Evolutionary conservation across 768 basidiomycete species (phyloP).

Genomic region (Hygrophorus russula): DNA sequence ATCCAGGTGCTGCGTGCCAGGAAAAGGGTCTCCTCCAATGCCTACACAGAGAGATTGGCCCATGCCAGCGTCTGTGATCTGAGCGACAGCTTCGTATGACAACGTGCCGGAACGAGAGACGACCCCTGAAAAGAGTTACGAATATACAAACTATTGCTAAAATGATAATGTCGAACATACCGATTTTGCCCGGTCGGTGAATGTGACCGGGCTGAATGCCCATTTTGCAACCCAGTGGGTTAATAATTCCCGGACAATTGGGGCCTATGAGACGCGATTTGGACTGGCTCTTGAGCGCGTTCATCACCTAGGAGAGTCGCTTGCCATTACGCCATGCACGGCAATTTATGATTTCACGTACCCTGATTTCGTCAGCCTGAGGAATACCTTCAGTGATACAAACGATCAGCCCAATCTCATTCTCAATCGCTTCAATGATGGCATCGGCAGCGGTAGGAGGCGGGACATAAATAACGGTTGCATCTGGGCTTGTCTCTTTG

Average conservation of each 20-base stretch:
- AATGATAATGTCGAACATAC: slow-evolving; percentile 27
- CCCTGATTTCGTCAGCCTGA: slow-evolving; percentile 91
- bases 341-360: slow-evolving; percentile 20
- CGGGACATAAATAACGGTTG: slow-evolving; percentile 94
- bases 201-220: slow-evolving; percentile 98
- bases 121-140: slow-evolving; percentile 44
- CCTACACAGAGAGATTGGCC: slow-evolving; percentile 96
- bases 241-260: slow-evolving; percentile 98
- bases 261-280: slow-evolving; percentile 95
- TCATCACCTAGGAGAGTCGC: slow-evolving; percentile 53
- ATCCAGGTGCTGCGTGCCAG: slow-evolving; percentile 91
- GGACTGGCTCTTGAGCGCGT: slow-evolving; percentile 88
- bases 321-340: background rate
- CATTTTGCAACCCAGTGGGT: slow-evolving; percentile 97
- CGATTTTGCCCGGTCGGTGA: slow-evolving; percentile 92
- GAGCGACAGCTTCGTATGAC: slow-evolving; percentile 97
- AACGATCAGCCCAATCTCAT: slow-evolving; percentile 95
- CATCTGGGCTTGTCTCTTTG: slow-evolving; percentile 76
- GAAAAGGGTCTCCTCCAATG: slow-evolving; percentile 96
- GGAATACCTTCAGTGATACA: slow-evolving; percentile 99
- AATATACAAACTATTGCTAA: background rate
- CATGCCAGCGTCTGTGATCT: slow-evolving; percentile 91
- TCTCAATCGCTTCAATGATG: slow-evolving; percentile 97
- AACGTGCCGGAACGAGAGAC: slow-evolving; percentile 93
- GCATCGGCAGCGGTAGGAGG: slow-evolving; percentile 95